Evolutionary conservation across 2,329 filamentous ascomycete species (phyloP), one percentile per base, ranked within the genome.

Genomic region (Fusarium armeniacum): DNA sequence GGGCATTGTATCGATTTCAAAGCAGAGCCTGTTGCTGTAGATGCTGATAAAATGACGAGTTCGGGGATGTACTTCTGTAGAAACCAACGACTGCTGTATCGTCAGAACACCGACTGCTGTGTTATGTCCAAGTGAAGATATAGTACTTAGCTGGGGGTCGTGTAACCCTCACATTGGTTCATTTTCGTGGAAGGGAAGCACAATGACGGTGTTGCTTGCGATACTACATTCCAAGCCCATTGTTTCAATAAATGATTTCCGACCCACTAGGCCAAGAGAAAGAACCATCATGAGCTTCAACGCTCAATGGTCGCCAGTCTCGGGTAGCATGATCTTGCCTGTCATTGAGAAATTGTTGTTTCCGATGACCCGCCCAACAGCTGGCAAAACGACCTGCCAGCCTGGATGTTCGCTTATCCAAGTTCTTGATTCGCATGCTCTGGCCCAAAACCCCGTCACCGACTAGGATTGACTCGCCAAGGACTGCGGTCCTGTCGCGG

Each of bases 331-430:
- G 41, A 57, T 53, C 50, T 33, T 61, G 57, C 53, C 50, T 64
- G 64, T 59, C 64, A 62, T 55, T 62, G 63, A 53, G 30, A 38
- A 53, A 51, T 62, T 60, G 59, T 73, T 67, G 62, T 71, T 72
- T 73, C 70, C 65, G 71, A 61, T 73, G 73, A 71, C 67, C 73
- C 71, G 64, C 64, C 53, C 28, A 24, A n/a, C 49, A 30, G 67
- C 53, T 70, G 62, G 65, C 65, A 63, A 69, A 65, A 58, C 61
- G 50, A 51, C 49, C 55, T 53, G 51, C 43, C 65, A 61, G 66
- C 69, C 63, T 47, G 38, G 65, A 71, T 46, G 69, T 75, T 75
- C 73, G 71, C 73, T 73, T 75, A 74, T 72, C 62, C 71, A 71
- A 65, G 69, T 47, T 50, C 53, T 60, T 74, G 73, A 75, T 75